phyloP scores from a whole-genome alignment of 1,139 yeast genomes.

The Candida sanyaensis region DNA sequence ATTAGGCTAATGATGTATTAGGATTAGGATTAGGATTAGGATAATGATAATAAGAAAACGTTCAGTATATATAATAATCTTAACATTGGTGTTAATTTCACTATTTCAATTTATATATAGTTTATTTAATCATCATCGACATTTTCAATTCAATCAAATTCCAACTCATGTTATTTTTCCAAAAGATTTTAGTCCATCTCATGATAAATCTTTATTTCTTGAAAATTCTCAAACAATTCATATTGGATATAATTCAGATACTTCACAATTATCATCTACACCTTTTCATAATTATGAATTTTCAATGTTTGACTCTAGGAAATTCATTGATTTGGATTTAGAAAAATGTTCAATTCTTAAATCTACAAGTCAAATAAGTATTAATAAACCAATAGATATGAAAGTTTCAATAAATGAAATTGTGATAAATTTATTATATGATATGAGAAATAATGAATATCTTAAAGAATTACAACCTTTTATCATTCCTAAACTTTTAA shows the following conservation, averaged over 20 bases:
- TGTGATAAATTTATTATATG: conserved; percentile 17
- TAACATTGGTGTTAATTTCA: background rate
- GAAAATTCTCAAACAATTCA: background rate
- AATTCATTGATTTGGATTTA: conserved; percentile 19
- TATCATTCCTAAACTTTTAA: conserved; percentile 24
- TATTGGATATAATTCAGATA: background rate
- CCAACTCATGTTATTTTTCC: background rate
- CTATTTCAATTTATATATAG: background rate
- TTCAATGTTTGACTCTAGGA: conserved; percentile 19
- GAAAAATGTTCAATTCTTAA: conserved; percentile 18
- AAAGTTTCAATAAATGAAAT: conserved; percentile 23
- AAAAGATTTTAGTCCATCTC: background rate
- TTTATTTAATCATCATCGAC: background rate
- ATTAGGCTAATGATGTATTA: too few species aligned
- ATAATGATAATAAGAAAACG: background rate
- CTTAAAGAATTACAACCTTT: conserved; percentile 27
- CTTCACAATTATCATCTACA: background rate
- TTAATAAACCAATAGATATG: conserved; percentile 22
- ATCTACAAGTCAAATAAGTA: conserved; percentile 15
- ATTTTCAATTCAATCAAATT: background rate
- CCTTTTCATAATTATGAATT: conserved; percentile 10
- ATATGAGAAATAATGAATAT: conserved; percentile 20
- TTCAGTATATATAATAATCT: background rate
- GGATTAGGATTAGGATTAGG: too few species aligned
- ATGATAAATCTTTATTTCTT: background rate